phyloP scores from a whole-genome alignment of 2,329 filamentous ascomycete genomes.

The Cadophora luteo-olivacea region DNA sequence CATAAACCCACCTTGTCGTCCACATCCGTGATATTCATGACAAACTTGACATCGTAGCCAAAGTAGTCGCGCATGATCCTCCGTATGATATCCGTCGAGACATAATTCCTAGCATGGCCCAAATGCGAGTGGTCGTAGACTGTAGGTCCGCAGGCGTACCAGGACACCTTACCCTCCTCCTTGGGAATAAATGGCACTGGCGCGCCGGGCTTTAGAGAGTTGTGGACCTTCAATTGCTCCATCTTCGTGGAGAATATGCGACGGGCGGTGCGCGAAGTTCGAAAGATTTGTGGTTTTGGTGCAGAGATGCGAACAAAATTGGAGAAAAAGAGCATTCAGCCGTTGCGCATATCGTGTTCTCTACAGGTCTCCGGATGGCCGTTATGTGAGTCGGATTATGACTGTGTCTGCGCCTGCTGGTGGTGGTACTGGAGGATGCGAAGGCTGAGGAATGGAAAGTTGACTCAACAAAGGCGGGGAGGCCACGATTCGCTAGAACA shows the following conservation, averaged over 20 bases:
- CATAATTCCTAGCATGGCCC: slow-evolving; percentile 76
- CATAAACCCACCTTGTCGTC: slow-evolving; percentile 59
- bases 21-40: slow-evolving; percentile 77
- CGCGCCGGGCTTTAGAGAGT: slow-evolving; percentile 42
- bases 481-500: slow-evolving; percentile 14
- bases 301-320: slow-evolving; percentile 26
- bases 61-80: slow-evolving; percentile 74
- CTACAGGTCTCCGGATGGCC: background rate
- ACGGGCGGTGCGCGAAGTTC: background rate
- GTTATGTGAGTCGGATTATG: background rate
- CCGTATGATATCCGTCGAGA: slow-evolving; percentile 74
- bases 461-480: slow-evolving; percentile 16
- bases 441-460: slow-evolving; percentile 2
- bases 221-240: slow-evolving; percentile 43
- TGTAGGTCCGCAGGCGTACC: slow-evolving; percentile 77
- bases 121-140: slow-evolving; percentile 72
- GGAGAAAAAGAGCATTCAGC: slow-evolving; percentile 32
- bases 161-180: slow-evolving; percentile 51
- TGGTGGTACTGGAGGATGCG: background rate
- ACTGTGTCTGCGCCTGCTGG: background rate
- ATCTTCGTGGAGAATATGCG: slow-evolving; percentile 31
- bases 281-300: slow-evolving; percentile 5
- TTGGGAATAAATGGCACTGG: slow-evolving; percentile 42
- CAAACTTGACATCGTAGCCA: slow-evolving; percentile 69
- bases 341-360: slow-evolving; percentile 12